Conservation (phyloP, 495 filamentous ascomycete genomes). For the Delitschia confertaspora region DNA sequence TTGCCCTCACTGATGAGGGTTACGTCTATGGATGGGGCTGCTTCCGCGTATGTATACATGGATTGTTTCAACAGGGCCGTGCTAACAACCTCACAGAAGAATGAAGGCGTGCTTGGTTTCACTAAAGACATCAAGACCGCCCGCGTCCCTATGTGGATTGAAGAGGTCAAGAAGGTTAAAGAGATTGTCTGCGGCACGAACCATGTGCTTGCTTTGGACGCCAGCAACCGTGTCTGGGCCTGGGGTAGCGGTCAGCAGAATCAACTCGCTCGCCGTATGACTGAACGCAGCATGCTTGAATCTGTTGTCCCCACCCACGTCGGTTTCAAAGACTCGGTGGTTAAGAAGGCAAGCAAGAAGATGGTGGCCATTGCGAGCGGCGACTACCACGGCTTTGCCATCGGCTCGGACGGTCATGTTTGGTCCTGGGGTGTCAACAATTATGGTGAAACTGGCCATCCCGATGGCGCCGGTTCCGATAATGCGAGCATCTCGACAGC, state of each 20-base stretch:
- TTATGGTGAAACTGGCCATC: constrained; percentile 71
- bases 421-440: constrained; percentile 85
- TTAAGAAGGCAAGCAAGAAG: constrained; percentile 41
- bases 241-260: constrained; percentile 69
- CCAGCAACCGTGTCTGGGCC: constrained; percentile 54
- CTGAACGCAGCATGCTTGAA: constrained; percentile 50
- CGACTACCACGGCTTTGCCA: constrained; percentile 67
- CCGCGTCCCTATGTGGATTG: constrained; percentile 40
- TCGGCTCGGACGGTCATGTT: constrained; percentile 61
- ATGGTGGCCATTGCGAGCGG: constrained; percentile 51
- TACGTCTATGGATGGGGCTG: constrained; percentile 65
- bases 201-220: constrained; percentile 61
- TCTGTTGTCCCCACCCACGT: constrained; percentile 62
- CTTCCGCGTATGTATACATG: constrained; percentile 47
- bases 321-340: constrained; percentile 37
- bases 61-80: not conserved
- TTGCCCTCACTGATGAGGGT: constrained; percentile 56
- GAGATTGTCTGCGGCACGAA: constrained; percentile 55
- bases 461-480: constrained; percentile 57
- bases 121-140: constrained; percentile 35
- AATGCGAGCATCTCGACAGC: constrained; percentile 51
- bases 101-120: constrained; percentile 68
- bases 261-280: constrained; percentile 63
- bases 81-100: constrained; percentile 38
- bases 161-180: constrained; percentile 53